These are phyloP conservation scores for Populus deltoides DNA, from an alignment of 345 rosid species.

Conservation along the genomic window DNA sequence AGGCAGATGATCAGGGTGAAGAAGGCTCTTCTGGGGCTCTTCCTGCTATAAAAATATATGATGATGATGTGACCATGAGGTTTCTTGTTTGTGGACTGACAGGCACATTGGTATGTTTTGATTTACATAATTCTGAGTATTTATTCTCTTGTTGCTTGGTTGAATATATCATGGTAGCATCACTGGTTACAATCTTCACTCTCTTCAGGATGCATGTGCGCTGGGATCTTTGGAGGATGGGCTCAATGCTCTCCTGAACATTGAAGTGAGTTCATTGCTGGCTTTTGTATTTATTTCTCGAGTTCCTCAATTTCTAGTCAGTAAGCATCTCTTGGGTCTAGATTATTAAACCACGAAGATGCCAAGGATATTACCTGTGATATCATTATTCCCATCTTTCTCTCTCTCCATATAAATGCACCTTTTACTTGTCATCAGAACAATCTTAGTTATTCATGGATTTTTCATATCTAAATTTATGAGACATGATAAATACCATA, in stretches of 20 bases:
- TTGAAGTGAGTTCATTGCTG: slow-evolving; percentile 70
- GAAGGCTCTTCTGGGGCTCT: slow-evolving; percentile 69
- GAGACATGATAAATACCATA: not conserved
- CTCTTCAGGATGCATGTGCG: slow-evolving; percentile 59
- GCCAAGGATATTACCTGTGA: not conserved
- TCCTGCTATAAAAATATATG: slow-evolving; percentile 87
- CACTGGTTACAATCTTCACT: slow-evolving; percentile 15
- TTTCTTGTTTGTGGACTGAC: slow-evolving; percentile 88
- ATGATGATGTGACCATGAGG: slow-evolving; percentile 80
- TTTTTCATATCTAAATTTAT: not conserved
- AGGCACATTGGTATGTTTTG: slow-evolving; percentile 53
- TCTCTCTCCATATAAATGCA: not conserved
- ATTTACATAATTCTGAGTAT: slow-evolving; percentile 13
- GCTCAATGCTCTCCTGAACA: slow-evolving; percentile 82
- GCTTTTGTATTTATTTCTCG: not conserved
- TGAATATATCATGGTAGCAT: slow-evolving; percentile 9
- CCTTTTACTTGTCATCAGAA: not conserved
- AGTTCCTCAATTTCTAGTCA: not conserved
- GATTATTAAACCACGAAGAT: not conserved
- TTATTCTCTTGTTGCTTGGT: slow-evolving; percentile 16
- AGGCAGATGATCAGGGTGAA: slow-evolving; percentile 61
- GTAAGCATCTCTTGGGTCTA: not conserved
- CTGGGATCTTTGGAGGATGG: slow-evolving; percentile 87
- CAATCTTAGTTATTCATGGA: not conserved
- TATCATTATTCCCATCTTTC: not conserved